phyloP scores from a whole-genome alignment of 345 rosid species.

The Raphanus sativus region DNA sequence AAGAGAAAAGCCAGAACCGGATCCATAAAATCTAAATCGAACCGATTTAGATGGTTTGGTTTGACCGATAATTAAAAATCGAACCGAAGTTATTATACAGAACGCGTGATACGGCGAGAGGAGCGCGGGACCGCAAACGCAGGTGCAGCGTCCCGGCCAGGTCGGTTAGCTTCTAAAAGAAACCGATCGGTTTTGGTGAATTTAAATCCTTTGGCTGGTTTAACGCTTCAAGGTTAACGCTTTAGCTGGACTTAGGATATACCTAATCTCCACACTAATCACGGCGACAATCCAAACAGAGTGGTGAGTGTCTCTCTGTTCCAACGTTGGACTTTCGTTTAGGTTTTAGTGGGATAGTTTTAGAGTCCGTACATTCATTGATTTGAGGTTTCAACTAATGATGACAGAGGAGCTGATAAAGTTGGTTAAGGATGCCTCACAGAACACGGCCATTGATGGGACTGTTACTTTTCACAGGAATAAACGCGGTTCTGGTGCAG shows the following conservation, averaged over 20 bases:
- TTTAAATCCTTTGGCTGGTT: no score
- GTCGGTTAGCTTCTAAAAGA: no score
- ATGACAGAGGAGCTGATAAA: conserved; percentile 15
- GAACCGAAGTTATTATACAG: no score
- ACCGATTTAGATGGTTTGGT: background rate
- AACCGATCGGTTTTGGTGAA: no score
- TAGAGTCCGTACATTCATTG: background rate
- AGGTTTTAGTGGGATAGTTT: background rate
- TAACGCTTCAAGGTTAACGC: no score
- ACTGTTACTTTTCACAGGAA: conserved; percentile 51
- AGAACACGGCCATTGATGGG: conserved; percentile 55
- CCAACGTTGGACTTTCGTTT: background rate
- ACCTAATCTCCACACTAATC: background rate
- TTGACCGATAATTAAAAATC: no score
- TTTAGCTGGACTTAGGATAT: no score
- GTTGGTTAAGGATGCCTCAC: conserved; percentile 45
- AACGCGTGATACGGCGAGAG: no score
- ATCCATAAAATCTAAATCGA: background rate
- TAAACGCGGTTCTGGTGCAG: conserved; percentile 47
- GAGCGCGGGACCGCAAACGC: no score
- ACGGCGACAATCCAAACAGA: background rate
- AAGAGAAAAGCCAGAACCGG: no score
- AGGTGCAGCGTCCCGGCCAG: no score
- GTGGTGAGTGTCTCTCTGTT: background rate
- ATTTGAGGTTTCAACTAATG: background rate